Base-by-base conservation (phyloP, 2,329 filamentous ascomycete species). In the Didymella glomerata region DNA sequence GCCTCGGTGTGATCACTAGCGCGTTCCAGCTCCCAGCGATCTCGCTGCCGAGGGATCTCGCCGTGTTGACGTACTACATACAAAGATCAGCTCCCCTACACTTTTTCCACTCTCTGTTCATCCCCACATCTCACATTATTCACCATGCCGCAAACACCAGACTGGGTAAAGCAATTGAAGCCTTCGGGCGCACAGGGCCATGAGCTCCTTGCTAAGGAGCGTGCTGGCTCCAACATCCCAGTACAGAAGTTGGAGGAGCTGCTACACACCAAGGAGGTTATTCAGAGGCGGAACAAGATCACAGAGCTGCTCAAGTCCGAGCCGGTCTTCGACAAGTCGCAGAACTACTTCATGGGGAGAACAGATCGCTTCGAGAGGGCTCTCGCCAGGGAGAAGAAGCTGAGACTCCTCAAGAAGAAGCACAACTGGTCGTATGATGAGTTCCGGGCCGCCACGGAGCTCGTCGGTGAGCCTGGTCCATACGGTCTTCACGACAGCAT, bases 301-400 rank as follows among this genome's bases (percentile, higher is more conserved):
- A 79, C 92, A 6, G 78, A 84, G 47, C 82, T 91, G n/a, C 82
- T 93, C 5, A 80, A 88, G 67, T 75, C 82, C 0, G 89, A 93
- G 58, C 85, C 86, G 51, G 83, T 92, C 56, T 93, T 93, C 66
- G 88, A 93, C 77, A 93, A 93, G 79, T 87, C 87, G 3, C 87
- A 90, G 64, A 92, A 92, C 73, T 91, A 92, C 78, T 91, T 90
- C 74, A 83, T 86, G 65, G 89, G 90, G 41, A 82, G 90, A 44
- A 82, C 86, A 25, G 88, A 90, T 62, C 84, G 87, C 48, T 88
- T 93, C 69, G 85, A 91, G 72, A 85, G 84, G 32, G 85, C 90
- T 1, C 81, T 94, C 54, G 89, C 86, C 6, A 82, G 90, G 59
- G 89, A 83, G 46, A 93, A 93, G 83, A 84, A 84, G 49, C 78